These are phyloP conservation scores for Dendrocalamus latiflorus DNA, from an alignment of 202 grass and related monocot species.

Conservation along the genomic window DNA sequence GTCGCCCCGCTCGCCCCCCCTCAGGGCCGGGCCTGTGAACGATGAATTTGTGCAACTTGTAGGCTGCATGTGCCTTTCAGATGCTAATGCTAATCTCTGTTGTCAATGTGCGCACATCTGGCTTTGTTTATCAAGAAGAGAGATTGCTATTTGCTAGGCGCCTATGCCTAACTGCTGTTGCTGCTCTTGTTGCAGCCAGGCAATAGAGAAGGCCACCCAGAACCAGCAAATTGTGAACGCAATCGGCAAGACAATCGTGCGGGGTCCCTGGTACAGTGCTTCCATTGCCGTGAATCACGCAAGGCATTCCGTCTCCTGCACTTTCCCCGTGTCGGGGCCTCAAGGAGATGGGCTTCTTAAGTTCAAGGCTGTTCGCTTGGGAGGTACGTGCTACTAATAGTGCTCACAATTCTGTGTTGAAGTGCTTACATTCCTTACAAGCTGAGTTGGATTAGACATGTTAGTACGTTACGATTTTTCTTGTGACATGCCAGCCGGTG, in stretches of 20 bases:
- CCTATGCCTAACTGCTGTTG: conserved; percentile 6
- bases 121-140: background rate
- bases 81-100: background rate
- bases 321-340: conserved; percentile 52
- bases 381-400: conserved; percentile 29
- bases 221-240: conserved; percentile 54
- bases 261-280: conserved; percentile 71
- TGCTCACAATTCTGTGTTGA: background rate
- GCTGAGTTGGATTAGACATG: background rate
- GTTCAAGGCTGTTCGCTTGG: conserved; percentile 63
- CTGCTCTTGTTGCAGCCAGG: conserved; percentile 49
- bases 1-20: too few relatives aligned
- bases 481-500: background rate
- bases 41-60: background rate
- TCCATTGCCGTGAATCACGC: conserved; percentile 48
- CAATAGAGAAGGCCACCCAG: conserved; percentile 63
- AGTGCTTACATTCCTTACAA: background rate
- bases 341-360: conserved; percentile 67
- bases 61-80: background rate
- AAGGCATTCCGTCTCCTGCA: conserved; percentile 58
- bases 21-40: too few relatives aligned
- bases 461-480: background rate
- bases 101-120: background rate
- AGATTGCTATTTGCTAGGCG: background rate
- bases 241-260: conserved; percentile 48